phyloP scores from a whole-genome alignment of 2,329 filamentous ascomycete species.

The Colletotrichum trifolii region DNA sequence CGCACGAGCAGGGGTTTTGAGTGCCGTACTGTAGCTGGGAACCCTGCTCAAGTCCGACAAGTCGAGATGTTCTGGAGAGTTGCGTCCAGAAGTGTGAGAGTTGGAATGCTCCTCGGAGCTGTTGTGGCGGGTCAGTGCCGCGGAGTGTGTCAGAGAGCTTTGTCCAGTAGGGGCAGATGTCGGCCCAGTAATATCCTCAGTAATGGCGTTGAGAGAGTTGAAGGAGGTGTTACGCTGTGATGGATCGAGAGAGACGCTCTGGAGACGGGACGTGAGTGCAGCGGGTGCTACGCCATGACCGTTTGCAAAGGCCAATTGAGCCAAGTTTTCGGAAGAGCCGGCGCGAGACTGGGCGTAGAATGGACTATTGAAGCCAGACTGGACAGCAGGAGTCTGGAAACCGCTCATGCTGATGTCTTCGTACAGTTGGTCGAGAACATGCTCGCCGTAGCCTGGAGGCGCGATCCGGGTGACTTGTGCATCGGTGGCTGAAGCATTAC shows the following conservation, averaged over 20 bases:
- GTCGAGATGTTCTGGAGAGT: conserved; percentile 68
- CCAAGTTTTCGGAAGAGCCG: conserved; percentile 84
- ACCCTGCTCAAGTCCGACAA: conserved; percentile 75
- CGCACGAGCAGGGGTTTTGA: conserved; percentile 70
- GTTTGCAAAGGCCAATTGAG: conserved; percentile 59
- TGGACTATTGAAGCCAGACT: conserved; percentile 84
- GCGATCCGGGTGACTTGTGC: conserved; percentile 73
- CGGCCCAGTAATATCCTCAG: conserved; percentile 57
- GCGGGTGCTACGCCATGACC: conserved; percentile 59
- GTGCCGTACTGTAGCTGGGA: conserved; percentile 81
- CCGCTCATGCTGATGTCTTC: conserved; percentile 84
- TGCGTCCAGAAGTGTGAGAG: conserved; percentile 56
- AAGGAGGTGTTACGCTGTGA: conserved; percentile 59
- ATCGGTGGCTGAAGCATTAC: conserved; percentile 56
- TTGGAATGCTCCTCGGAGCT: conserved; percentile 58
- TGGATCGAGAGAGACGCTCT: conserved; percentile 71
- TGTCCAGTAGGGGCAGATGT: conserved; percentile 51
- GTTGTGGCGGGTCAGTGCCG: conserved; percentile 63
- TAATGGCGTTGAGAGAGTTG: conserved; percentile 55
- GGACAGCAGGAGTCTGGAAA: conserved; percentile 80
- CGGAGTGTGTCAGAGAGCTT: conserved; percentile 56
- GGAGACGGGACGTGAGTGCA: conserved; percentile 72
- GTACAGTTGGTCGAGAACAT: conserved; percentile 90
- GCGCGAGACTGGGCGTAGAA: conserved; percentile 77
- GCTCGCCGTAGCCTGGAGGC: conserved; percentile 92